These are phyloP conservation scores for Venturiaceae sp. DNA, from an alignment of 2,329 filamentous ascomycete species.

Conservation along the genomic window DNA sequence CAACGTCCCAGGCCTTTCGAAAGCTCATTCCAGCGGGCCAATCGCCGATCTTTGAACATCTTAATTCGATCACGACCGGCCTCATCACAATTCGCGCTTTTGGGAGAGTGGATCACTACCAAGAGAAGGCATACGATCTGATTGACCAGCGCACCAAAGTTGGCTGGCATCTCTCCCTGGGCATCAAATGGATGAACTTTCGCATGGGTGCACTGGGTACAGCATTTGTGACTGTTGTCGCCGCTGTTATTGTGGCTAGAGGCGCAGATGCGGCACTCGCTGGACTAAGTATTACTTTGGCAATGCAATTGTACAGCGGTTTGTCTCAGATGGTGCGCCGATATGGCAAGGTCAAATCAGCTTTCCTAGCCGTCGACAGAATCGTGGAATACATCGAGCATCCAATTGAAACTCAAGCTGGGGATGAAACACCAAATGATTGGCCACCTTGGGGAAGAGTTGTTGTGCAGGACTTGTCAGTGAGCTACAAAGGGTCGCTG, in stretches of 20 bases:
- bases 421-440: slow-evolving; percentile 51
- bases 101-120: slow-evolving; percentile 58
- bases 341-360: slow-evolving; percentile 56
- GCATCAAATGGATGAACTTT: slow-evolving; percentile 69
- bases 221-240: slow-evolving; percentile 55
- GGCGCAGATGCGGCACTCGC: slow-evolving; percentile 60
- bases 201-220: slow-evolving; percentile 64
- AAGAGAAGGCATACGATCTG: slow-evolving; percentile 47
- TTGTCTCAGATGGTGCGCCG: slow-evolving; percentile 58
- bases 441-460: slow-evolving; percentile 69
- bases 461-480: slow-evolving; percentile 61
- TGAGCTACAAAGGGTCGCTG: slow-evolving; percentile 61
- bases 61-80: slow-evolving; percentile 61
- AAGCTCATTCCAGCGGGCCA: slow-evolving; percentile 67
- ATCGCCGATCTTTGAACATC: slow-evolving; percentile 71
- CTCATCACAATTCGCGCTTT: slow-evolving; percentile 71
- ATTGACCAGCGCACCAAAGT: slow-evolving; percentile 60
- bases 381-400: slow-evolving; percentile 66
- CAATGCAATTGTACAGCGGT: slow-evolving; percentile 55
- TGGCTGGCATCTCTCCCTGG: slow-evolving; percentile 59
- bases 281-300: slow-evolving; percentile 66
- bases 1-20: slow-evolving; percentile 54
- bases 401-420: slow-evolving; percentile 42
- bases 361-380: slow-evolving; percentile 67
- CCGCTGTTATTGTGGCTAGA: slow-evolving; percentile 52